Evolutionary conservation across 116 monocot species (phyloP).

Genomic region (Phalaenopsis hybrid): DNA sequence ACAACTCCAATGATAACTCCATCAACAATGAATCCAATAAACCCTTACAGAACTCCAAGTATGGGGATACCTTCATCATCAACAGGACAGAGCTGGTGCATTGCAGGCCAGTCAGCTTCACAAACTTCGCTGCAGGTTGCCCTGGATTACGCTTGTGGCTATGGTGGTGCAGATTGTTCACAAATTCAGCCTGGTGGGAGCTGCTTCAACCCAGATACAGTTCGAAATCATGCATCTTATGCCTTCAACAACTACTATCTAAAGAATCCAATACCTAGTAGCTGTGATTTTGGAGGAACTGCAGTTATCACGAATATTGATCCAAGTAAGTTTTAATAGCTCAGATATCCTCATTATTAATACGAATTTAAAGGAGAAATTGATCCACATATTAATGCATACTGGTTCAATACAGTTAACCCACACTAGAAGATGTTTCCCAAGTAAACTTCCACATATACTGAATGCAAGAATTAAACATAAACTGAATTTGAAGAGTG

Average conservation of each 20-base stretch:
- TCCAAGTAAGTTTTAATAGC: slow-evolving; percentile 28
- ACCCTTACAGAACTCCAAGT: slow-evolving; percentile 6
- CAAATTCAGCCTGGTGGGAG: slow-evolving; percentile 36
- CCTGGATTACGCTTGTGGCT: slow-evolving; percentile 49
- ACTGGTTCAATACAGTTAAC: neutral
- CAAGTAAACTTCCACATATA: neutral
- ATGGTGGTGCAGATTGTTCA: slow-evolving; percentile 50
- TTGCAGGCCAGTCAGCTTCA: slow-evolving; percentile 36
- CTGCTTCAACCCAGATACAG: slow-evolving; percentile 41
- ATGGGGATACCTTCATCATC: slow-evolving; percentile 1
- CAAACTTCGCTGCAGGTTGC: slow-evolving; percentile 38
- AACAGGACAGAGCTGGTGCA: slow-evolving; percentile 35
- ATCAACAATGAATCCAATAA: neutral
- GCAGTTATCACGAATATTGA: slow-evolving; percentile 32
- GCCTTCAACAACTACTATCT: slow-evolving; percentile 50
- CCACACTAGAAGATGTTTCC: neutral
- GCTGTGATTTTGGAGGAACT: slow-evolving; percentile 49
- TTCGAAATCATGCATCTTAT: slow-evolving; percentile 46
- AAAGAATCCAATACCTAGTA: slow-evolving; percentile 34
- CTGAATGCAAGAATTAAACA: neutral
- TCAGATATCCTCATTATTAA: no score
- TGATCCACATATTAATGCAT: neutral
- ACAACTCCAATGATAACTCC: slow-evolving; percentile 10
- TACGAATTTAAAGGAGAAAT: no score
- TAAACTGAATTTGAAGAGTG: neutral